These are phyloP conservation scores for Moesziomyces parantarcticus DNA, from an alignment of 1,284 basidiomycete genomes.

Conservation along the genomic window DNA sequence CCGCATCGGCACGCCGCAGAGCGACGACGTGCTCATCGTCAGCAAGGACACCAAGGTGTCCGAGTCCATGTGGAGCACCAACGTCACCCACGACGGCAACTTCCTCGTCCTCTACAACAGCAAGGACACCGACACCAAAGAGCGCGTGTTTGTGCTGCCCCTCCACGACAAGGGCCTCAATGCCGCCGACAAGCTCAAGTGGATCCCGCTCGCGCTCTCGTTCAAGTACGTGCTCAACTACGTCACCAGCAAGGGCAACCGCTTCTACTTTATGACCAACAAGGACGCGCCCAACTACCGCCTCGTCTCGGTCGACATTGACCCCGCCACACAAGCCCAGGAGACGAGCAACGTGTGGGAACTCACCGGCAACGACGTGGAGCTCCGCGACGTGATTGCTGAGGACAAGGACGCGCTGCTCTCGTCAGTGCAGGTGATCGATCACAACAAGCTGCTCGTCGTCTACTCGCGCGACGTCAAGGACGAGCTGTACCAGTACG, in stretches of 20 bases:
- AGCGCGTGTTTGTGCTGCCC: slow-evolving; percentile 51
- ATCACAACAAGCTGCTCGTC: slow-evolving; percentile 75
- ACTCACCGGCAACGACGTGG: slow-evolving; percentile 45
- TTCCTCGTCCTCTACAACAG: slow-evolving; percentile 57
- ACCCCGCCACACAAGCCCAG: slow-evolving; percentile 35
- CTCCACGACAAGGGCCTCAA: slow-evolving; percentile 42
- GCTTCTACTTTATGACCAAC: slow-evolving; percentile 66
- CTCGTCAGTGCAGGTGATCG: slow-evolving; percentile 72
- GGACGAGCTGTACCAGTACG: slow-evolving; percentile 82
- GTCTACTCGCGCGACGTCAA: slow-evolving; percentile 83
- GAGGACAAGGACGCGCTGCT: slow-evolving; percentile 77
- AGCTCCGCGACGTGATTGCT: slow-evolving; percentile 76
- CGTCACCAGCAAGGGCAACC: slow-evolving; percentile 59
- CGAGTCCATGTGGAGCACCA: slow-evolving; percentile 58
- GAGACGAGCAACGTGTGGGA: slow-evolving; percentile 51
- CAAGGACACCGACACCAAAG: slow-evolving; percentile 64
- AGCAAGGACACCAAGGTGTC: slow-evolving; percentile 55
- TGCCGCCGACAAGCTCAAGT: slow-evolving; percentile 36
- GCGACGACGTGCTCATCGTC: slow-evolving; percentile 60
- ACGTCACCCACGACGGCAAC: slow-evolving; percentile 60
- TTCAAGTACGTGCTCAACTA: slow-evolving; percentile 60
- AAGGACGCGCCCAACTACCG: slow-evolving; percentile 63
- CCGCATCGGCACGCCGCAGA: slow-evolving; percentile 58
- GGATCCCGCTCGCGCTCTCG: slow-evolving; percentile 58
- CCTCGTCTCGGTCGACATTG: slow-evolving; percentile 54